Evolutionary conservation across 768 basidiomycete genomes (phyloP), one percentile per base, ranked within the genome.

Genomic region (Naematelia aurantialba): DNA sequence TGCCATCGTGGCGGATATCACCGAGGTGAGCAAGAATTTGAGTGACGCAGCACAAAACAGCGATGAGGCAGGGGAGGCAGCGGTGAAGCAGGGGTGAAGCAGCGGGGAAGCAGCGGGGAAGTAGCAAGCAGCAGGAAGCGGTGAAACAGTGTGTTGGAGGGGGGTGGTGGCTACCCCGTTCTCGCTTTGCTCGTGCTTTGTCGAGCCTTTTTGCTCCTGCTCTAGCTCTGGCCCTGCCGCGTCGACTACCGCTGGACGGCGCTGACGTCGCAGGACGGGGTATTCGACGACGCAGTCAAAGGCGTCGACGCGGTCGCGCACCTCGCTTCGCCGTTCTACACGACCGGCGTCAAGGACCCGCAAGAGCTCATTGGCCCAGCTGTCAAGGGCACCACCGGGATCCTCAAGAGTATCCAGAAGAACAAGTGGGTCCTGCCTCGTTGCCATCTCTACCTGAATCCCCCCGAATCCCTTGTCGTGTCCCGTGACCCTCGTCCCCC

Each of bases 221-320:
- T n/a, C n/a, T n/a, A n/a, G n/a, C n/a, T n/a, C n/a, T n/a, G n/a
- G n/a, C n/a, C n/a, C n/a, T n/a, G n/a, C n/a, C n/a, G n/a, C n/a
- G n/a, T n/a, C n/a, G n/a, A n/a, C n/a, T n/a, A n/a, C n/a, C n/a
- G n/a, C n/a, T n/a, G n/a, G n/a, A n/a, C n/a, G n/a, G n/a, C n/a
- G n/a, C n/a, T n/a, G n/a, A n/a, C n/a, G n/a, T 19, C 17, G 13
- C 13, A 72, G 72, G 63, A 70, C 10, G 83, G 83, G 5, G 87
- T 85, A 0, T 92, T 89, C 61, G 88, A 91, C 70, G 84, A 88
- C 52, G 88, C 85, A 0, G 86, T 90, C 59, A 83, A 85, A 72
- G 88, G 82, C 0, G 84, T 90, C 5, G 85, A 88, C 59, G 89
- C 82, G 0, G 83, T 91, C 52, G 68, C 69, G 14, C 74, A 75